Base-by-base conservation (phyloP, 1,139 yeast genomes). In the Barnettozyma hawaiiensis region DNA sequence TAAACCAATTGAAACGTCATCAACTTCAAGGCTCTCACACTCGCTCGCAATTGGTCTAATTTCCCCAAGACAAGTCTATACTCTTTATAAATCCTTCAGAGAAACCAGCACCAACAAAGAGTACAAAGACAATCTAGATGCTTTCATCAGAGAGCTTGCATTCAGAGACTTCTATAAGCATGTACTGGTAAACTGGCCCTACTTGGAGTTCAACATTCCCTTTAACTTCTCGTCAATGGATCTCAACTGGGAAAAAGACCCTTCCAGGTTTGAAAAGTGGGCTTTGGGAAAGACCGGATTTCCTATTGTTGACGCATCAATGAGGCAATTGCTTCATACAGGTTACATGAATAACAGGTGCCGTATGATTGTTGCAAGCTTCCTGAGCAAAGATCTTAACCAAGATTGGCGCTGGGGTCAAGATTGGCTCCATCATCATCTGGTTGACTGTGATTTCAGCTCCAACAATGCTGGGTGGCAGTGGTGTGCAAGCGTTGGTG, bases 381-480 rank as follows among this genome's bases (percentile, higher is more conserved):
- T 74, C 47, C 60, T 76, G 36, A 54, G 74, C n/a, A 76, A 75
- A 52, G 73, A 75, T 50, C 57, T 76, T 31, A 61, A 73, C 19
- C 62, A 75, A 23, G 81, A 76, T 53, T 76, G 78, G 77, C 65
- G 80, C 40, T 62, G 67, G 52, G 82, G 82, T 1, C 78, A 75
- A 51, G 60, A 64, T 22, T 76, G 69, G 61, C 76, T 76, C 53
- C 64, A 71, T 55, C 66, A 66, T 46, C 66, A 67, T 45, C 60
- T 76, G 37, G 58, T 75, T 2, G 82, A 76, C 54, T 72, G 72
- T 18, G 82, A 76, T 53, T 67, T 74, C 50, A 67, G 76, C 23
- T 73, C 76, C 39, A 76, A 76, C 53, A 67, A 70, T 41, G 78
- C 76, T 4, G 81, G 81, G 2, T 76, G 81, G 82, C 77, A 77